Percentiles rank a stretch among this genome's conserved stretches.
Conservation (phyloP, 2,329 filamentous ascomycete genomes). For the Macroventuria anomochaeta region DNA sequence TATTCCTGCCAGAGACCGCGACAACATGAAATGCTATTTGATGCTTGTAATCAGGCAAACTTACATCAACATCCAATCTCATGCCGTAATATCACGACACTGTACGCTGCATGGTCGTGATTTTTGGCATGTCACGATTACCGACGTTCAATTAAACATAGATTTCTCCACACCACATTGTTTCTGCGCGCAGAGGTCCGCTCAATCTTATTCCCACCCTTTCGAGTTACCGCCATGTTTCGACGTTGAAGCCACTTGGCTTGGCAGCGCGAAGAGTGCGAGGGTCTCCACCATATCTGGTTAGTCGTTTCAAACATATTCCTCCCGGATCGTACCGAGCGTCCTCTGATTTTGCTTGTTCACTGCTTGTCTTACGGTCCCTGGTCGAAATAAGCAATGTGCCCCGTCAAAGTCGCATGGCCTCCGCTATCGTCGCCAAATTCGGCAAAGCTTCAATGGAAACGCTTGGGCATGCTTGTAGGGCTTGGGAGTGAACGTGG, state of each 20-base stretch:
- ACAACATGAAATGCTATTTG: not conserved
- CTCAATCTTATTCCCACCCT: conserved; percentile 13
- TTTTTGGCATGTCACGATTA: not conserved
- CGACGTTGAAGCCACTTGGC: conserved; percentile 17
- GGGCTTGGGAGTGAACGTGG: conserved; percentile 13
- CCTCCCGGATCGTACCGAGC: conserved; percentile 15
- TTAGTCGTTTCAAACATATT: conserved; percentile 29
- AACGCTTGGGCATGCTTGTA: conserved; percentile 13
- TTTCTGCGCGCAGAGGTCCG: conserved; percentile 3
- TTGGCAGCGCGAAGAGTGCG: conserved; percentile 25
- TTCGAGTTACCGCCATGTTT: conserved; percentile 23
- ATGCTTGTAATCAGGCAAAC: not conserved
- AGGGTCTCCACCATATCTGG: conserved; percentile 2
- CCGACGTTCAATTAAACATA: not conserved
- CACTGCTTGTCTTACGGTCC: conserved; percentile 2
- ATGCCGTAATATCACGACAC: not conserved
- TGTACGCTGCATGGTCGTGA: not conserved
- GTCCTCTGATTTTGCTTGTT: conserved; percentile 15
- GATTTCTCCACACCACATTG: conserved; percentile 7
- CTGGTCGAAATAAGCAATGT: conserved; percentile 6
- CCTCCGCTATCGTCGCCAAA: conserved; percentile 7
- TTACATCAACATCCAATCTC: not conserved
- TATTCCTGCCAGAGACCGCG: not conserved
- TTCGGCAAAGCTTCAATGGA: conserved; percentile 5
- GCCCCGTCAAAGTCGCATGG: conserved; percentile 16